These are phyloP conservation scores for Adansonia grandidieri DNA, from an alignment of 441 rosid genomes.

Conservation along the genomic window DNA sequence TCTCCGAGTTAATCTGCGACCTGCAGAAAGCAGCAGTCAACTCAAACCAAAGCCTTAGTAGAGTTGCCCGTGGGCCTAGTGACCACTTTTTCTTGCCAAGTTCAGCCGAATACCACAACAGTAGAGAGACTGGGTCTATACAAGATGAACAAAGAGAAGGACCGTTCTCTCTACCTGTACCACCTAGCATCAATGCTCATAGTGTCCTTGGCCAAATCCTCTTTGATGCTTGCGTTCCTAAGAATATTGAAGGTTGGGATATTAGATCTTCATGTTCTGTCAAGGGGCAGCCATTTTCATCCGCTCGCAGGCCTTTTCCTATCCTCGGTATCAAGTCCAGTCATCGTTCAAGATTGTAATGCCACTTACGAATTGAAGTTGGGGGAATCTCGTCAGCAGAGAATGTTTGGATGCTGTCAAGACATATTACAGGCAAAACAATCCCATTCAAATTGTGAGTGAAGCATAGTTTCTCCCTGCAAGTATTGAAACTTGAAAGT, in stretches of 20 bases:
- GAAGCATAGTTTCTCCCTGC: no score
- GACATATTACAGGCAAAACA: no score
- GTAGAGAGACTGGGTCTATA: constrained; percentile 42
- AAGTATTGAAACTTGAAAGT: no score
- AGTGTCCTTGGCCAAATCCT: constrained; percentile 82
- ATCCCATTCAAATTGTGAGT: no score
- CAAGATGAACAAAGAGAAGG: constrained; percentile 59
- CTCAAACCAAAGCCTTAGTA: constrained; percentile 83
- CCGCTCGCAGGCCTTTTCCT: constrained; percentile 57
- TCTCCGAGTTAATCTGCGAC: constrained; percentile 74
- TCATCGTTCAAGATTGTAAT: constrained; percentile 72
- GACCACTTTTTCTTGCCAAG: constrained; percentile 85
- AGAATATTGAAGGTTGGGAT: constrained; percentile 97
- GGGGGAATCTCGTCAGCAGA: no score
- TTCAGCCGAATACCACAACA: constrained; percentile 51
- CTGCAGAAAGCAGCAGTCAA: constrained; percentile 84
- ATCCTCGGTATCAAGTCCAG: constrained; percentile 49
- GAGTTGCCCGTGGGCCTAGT: constrained; percentile 77
- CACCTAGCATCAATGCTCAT: constrained; percentile 73
- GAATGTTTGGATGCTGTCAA: no score
- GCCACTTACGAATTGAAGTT: no score
- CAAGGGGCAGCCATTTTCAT: constrained; percentile 70
- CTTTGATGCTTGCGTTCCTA: constrained; percentile 84
- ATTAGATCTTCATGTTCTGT: constrained; percentile 67
- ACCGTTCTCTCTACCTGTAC: constrained; percentile 46